Percentiles rank a stretch among this genome's conserved stretches.
Conservation (phyloP, 768 basidiomycete genomes). For the Lactarius psammicola region DNA sequence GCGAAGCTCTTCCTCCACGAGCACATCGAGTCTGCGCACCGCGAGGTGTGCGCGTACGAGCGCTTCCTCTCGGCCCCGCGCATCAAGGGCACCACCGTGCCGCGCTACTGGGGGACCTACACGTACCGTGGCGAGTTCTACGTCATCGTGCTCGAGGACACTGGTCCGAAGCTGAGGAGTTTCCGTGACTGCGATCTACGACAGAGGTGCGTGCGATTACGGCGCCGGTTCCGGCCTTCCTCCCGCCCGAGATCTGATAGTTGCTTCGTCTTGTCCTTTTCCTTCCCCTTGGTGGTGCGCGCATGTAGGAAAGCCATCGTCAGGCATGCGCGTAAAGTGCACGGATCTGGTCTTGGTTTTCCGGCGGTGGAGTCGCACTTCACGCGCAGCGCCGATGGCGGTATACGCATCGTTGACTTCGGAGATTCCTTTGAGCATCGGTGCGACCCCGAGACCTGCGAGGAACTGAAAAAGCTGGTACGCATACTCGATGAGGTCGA, state of each 20-base stretch:
- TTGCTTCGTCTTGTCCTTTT: not conserved
- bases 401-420: conserved; percentile 16
- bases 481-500: conserved; percentile 9
- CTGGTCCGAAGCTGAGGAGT: conserved; percentile 10
- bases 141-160: conserved; percentile 18
- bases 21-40: conserved; percentile 16
- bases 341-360: conserved; percentile 15
- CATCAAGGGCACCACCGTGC: conserved; percentile 12
- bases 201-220: conserved; percentile 15
- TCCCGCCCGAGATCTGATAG: not conserved
- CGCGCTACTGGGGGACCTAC: conserved; percentile 19
- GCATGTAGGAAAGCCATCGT: conserved; percentile 1
- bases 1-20: conserved; percentile 23
- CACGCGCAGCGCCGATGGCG: not conserved
- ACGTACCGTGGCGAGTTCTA: conserved; percentile 23
- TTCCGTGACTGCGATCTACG: conserved; percentile 11
- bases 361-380: conserved; percentile 15
- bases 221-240: not conserved
- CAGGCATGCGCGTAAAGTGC: not conserved
- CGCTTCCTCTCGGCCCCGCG: conserved; percentile 6
- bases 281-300: too few relatives aligned
- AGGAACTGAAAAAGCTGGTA: conserved; percentile 10
- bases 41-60: conserved; percentile 17
- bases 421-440: conserved; percentile 16
- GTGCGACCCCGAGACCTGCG: conserved; percentile 11